phyloP scores from a whole-genome alignment of 2,329 filamentous ascomycete species.

The Pseudogymnoascus sp. region DNA sequence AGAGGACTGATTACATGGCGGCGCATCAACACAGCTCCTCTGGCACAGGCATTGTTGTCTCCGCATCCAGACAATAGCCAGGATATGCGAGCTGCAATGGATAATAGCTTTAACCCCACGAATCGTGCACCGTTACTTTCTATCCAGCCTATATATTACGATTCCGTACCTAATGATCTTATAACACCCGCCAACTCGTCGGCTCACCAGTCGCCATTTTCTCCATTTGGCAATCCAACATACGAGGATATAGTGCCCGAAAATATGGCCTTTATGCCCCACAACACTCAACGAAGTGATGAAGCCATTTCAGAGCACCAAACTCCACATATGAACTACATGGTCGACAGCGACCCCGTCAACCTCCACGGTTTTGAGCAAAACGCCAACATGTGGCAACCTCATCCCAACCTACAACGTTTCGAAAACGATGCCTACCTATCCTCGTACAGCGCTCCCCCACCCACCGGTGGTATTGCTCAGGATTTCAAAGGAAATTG shows the following conservation, averaged over 20 bases:
- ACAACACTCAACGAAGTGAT: slow-evolving; percentile 53
- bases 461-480: background rate
- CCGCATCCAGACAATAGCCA: slow-evolving; percentile 17
- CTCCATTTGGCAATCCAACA: background rate
- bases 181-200: background rate
- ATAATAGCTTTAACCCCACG: background rate
- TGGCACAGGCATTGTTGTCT: slow-evolving; percentile 22
- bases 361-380: background rate
- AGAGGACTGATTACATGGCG: slow-evolving; percentile 51
- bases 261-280: slow-evolving; percentile 2
- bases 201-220: background rate
- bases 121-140: background rate
- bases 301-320: slow-evolving; percentile 39
- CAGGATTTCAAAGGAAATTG: background rate
- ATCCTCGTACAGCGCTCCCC: background rate
- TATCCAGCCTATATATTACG: background rate
- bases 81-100: background rate
- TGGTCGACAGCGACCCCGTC: background rate
- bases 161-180: background rate
- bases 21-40: slow-evolving; percentile 37
- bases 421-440: background rate
- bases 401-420: background rate
- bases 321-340: background rate
- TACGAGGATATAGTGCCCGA: background rate
- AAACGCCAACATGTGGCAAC: background rate